phyloP scores from a whole-genome alignment of 148 eudicot species.

The Chenopodium berlandieri region DNA sequence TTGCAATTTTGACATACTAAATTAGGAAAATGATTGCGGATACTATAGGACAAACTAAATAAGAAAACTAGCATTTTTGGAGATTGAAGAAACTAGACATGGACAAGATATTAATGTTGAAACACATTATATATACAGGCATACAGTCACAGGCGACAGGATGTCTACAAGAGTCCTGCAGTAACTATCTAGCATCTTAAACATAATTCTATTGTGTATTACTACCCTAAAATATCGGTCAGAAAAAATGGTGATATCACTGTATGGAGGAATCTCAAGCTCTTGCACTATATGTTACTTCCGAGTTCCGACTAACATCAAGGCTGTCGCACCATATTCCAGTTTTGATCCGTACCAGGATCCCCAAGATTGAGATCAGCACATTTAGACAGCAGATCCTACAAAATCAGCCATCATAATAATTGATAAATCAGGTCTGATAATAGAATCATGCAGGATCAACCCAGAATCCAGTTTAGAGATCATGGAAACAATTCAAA shows the following conservation, averaged over 20 bases:
- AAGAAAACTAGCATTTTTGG: not conserved
- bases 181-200: slow-evolving; percentile 1
- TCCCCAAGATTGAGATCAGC: slow-evolving; percentile 33
- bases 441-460: not conserved
- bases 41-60: too few relatives aligned
- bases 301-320: not conserved
- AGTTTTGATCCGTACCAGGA: slow-evolving; percentile 17
- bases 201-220: not conserved
- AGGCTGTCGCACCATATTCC: slow-evolving; percentile 22
- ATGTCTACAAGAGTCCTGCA: not conserved
- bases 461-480: too few relatives aligned
- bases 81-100: not conserved
- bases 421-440: not conserved
- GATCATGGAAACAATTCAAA: too few relatives aligned
- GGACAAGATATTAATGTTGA: not conserved
- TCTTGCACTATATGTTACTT: not conserved
- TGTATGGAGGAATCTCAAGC: not conserved
- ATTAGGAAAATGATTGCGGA: too few relatives aligned
- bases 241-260: not conserved
- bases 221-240: not conserved
- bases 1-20: too few relatives aligned
- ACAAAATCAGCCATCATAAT: slow-evolving; percentile 7
- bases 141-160: not conserved
- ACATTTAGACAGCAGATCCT: slow-evolving; percentile 37
- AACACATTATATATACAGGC: not conserved